A percentile compares a stretch with the other conserved stretches of the same genome.
These are phyloP conservation scores for Maudiozyma bulderi DNA, from an alignment of 805 yeast species.

Conservation along the genomic window DNA sequence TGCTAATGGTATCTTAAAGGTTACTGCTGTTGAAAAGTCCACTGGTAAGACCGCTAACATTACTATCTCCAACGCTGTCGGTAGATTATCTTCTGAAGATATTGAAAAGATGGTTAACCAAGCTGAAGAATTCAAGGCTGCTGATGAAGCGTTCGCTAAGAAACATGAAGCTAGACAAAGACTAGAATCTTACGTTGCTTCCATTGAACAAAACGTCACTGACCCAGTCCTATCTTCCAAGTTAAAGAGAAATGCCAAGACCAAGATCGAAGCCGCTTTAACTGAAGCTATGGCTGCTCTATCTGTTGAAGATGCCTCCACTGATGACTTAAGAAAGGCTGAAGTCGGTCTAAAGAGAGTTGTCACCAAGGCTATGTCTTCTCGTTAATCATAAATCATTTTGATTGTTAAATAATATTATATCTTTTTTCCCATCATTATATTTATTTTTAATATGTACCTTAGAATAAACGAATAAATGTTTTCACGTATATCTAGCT, in stretches of 20 bases:
- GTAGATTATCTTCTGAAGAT: constrained; percentile 93
- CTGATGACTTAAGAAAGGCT: constrained; percentile 98
- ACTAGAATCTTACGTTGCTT: constrained; percentile 95
- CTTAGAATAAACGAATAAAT: constrained; percentile 14
- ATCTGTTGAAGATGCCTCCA: constrained; percentile 90
- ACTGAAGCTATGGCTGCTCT: constrained; percentile 97
- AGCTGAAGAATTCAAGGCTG: constrained; percentile 97
- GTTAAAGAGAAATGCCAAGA: constrained; percentile 94
- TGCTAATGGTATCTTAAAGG: constrained; percentile 99
- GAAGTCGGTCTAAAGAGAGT: constrained; percentile 98
- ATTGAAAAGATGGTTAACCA: constrained; percentile 74
- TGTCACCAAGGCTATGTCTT: constrained; percentile 97
- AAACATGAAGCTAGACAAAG: constrained; percentile 96
- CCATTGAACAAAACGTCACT: constrained; percentile 90
- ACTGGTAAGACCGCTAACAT: constrained; percentile 98
- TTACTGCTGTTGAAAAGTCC: constrained; percentile 96
- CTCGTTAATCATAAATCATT: constrained; percentile 55
- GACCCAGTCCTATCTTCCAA: constrained; percentile 97
- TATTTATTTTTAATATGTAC: constrained; percentile 12
- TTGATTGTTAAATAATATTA: not conserved
- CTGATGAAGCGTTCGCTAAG: constrained; percentile 93
- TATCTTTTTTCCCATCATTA: not conserved
- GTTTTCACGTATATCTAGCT: not conserved
- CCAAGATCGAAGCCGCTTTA: constrained; percentile 94
- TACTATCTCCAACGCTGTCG: constrained; percentile 98